Evolutionary conservation across 2,329 filamentous ascomycete species (phyloP).

Genomic region (Atkinsonella hypoxylon): DNA sequence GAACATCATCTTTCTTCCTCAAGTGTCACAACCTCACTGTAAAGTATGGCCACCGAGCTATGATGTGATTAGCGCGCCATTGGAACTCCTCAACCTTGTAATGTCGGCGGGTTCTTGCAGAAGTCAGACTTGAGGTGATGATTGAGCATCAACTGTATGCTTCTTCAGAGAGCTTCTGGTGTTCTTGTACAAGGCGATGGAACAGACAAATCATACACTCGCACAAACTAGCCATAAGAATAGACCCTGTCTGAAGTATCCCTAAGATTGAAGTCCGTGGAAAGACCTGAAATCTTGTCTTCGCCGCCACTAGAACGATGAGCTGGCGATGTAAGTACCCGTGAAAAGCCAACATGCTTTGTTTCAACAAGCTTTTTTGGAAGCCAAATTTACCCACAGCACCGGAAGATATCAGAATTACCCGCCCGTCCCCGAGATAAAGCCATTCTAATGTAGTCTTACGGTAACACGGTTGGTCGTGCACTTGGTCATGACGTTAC

Average conservation of each 20-base stretch:
- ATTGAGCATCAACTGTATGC: neutral
- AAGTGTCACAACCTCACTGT: neutral
- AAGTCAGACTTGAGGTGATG: neutral
- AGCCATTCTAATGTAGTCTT: neutral
- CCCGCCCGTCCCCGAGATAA: neutral
- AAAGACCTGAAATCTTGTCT: neutral
- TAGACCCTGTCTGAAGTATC: neutral
- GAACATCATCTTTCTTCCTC: neutral
- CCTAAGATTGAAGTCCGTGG: neutral
- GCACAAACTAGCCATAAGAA: neutral
- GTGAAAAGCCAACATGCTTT: neutral
- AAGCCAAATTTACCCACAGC: neutral
- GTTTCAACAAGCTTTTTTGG: neutral
- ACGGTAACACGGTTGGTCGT: neutral
- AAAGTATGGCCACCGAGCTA: neutral
- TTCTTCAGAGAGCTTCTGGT: neutral
- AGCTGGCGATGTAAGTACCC: conserved; percentile 5
- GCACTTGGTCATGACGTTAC: conserved; percentile 1
- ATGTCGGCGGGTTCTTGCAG: conserved; percentile 1
- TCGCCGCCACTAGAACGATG: conserved; percentile 1
- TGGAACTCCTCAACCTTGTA: neutral
- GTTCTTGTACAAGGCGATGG: neutral
- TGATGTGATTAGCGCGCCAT: neutral
- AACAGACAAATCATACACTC: neutral
- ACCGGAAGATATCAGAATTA: neutral